Base-by-base conservation (phyloP, 192 early-diverging fungal genomes). In the Coemansia asiatica region DNA sequence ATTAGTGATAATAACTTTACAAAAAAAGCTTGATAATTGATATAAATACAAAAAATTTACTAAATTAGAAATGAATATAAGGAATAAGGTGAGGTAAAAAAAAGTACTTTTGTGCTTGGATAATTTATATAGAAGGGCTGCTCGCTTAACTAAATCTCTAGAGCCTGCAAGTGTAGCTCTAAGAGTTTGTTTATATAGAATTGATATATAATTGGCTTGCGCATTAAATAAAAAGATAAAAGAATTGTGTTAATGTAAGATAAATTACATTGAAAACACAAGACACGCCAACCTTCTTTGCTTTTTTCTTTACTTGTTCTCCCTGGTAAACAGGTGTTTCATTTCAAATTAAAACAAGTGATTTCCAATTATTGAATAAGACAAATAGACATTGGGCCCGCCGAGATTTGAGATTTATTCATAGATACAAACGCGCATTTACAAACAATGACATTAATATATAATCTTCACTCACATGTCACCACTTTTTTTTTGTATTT, bases 391-490 rank as follows among this genome's bases (percentile, higher is more conserved):
- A 44, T 44, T 44, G 16, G 40, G 40, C 40, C 40, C 40, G 13
- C 40, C 40, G 16, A 13, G 40, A 16, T 18, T 16, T 3, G 40
- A 44, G 2, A 44, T 44, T 16, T 44, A 44, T 44, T 44, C 40
- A 13, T 44, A 44, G 40, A 15, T 44, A 13, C 12, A 15, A 4
- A 13, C 13, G 40, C 40, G 40, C 40, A 44, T 44, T 44, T 44
- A 18, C 40, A 44, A 44, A 44, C 40, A 44, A 44, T 44, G 40
- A 22, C 50, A 53, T 53, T 53, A 22, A 53, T 27, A 53, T 53
- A 53, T 53, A 22, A 26, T 53, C 50, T n/a, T 27, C 21, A 27
- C 21, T 53, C 23, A 22, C 50, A 53, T 53, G 21, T 25, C 21
- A 27, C 50, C 50, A 22, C 50, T 26, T 53, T 8, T 26, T 53